These are phyloP conservation scores for Exutisphaerella laricina DNA, from an alignment of 2,329 filamentous ascomycete genomes.

Conservation along the genomic window DNA sequence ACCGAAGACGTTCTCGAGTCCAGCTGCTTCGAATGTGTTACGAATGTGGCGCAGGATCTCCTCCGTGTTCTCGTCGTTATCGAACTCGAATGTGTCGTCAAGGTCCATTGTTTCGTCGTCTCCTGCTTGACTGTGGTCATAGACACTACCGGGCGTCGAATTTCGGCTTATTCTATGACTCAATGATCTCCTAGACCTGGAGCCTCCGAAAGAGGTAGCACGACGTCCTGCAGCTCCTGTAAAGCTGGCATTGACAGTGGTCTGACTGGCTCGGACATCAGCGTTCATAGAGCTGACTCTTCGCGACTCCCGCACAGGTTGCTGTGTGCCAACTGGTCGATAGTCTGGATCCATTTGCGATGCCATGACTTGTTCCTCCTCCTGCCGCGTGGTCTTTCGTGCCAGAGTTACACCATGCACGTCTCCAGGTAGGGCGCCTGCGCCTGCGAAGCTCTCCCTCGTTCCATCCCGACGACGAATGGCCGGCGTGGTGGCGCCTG, in stretches of 20 bases:
- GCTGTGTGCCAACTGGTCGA: conserved; percentile 41
- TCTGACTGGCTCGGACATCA: conserved; percentile 39
- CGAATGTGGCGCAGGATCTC: conserved; percentile 28
- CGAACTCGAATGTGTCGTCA: conserved; percentile 26
- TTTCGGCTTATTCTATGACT: conserved; percentile 46
- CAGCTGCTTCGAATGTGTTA: conserved; percentile 27
- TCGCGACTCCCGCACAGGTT: conserved; percentile 55
- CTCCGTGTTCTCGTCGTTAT: conserved; percentile 26
- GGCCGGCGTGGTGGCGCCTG: conserved; percentile 70
- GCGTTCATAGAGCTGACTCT: conserved; percentile 83
- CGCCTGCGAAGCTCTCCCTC: conserved; percentile 69
- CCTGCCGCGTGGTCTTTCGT: conserved; percentile 28
- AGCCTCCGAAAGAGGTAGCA: conserved; percentile 65
- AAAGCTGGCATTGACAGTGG: conserved; percentile 41
- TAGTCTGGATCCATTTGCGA: conserved; percentile 48
- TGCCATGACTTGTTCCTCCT: conserved; percentile 44
- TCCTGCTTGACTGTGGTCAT: conserved; percentile 30
- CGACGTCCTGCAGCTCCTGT: conserved; percentile 54
- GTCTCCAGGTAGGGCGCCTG: conserved; percentile 33
- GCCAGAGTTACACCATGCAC: conserved; percentile 19
- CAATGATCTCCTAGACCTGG: conserved; percentile 59
- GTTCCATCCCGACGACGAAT: conserved; percentile 55
- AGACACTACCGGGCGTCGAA: conserved; percentile 50
- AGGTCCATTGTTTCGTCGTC: conserved; percentile 33
- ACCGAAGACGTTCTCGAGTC: conserved; percentile 30